phyloP scores from a whole-genome alignment of 805 yeast species.

The Spathaspora arborariae region DNA sequence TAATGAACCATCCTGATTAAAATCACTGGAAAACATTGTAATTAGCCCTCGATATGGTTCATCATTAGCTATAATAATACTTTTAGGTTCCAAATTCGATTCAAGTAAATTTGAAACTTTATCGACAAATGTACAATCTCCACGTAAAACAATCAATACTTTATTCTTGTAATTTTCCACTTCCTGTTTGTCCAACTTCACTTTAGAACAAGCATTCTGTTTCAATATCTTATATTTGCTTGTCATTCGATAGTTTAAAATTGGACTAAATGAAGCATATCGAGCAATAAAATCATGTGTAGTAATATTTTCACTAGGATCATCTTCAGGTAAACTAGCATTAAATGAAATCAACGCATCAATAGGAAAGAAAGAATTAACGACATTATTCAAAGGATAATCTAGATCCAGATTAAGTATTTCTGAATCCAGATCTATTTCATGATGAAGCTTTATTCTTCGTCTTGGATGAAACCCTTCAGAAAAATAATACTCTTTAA shows the following conservation, averaged over 20 bases:
- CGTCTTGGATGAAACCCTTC: conserved; percentile 1
- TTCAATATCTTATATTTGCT: conserved; percentile 25
- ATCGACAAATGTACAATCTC: conserved; percentile 52
- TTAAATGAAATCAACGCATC: conserved; percentile 33
- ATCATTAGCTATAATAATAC: conserved; percentile 57
- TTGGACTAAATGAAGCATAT: conserved; percentile 41
- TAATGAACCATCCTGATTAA: conserved; percentile 36
- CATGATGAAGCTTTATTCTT: not conserved
- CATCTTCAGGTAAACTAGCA: conserved; percentile 12
- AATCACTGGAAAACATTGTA: conserved; percentile 51
- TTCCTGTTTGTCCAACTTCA: conserved; percentile 10
- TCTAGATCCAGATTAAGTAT: conserved; percentile 17
- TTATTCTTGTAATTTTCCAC: conserved; percentile 23
- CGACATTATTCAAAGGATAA: conserved; percentile 30
- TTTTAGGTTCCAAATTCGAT: conserved; percentile 35
- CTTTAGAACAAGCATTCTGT: conserved; percentile 25
- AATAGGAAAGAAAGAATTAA: conserved; percentile 41
- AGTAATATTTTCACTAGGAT: conserved; percentile 10
- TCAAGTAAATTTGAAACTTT: conserved; percentile 45
- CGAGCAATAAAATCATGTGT: conserved; percentile 25
- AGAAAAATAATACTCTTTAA: conserved; percentile 14
- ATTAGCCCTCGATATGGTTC: conserved; percentile 43
- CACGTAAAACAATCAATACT: conserved; percentile 35
- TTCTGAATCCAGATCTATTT: not conserved
- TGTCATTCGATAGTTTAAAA: conserved; percentile 21